Percentiles rank a stretch among this genome's conserved stretches.
These are phyloP conservation scores for Leccinum obscurum DNA, from an alignment of 768 basidiomycete genomes.

Conservation along the genomic window DNA sequence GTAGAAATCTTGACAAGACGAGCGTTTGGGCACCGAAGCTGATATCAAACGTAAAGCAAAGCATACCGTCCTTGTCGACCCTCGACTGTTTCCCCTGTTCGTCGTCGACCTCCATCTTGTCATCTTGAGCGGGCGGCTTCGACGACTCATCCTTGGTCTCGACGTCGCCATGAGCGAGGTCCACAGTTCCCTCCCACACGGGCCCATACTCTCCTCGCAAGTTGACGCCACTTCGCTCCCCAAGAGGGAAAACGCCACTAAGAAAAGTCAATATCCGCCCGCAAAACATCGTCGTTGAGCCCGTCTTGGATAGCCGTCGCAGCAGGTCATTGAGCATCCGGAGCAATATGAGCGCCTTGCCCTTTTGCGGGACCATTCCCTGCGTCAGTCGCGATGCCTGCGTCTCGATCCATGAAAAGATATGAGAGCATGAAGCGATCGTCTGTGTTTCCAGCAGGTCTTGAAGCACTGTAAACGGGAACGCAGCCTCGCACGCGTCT, in stretches of 20 bases:
- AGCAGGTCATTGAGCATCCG: slow-evolving; percentile 87
- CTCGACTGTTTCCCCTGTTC: slow-evolving; percentile 36
- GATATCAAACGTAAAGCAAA: neutral
- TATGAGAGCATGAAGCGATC: slow-evolving; percentile 78
- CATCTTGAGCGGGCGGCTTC: slow-evolving; percentile 36
- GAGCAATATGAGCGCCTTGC: slow-evolving; percentile 82
- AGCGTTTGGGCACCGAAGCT: slow-evolving; percentile 4
- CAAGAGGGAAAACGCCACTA: slow-evolving; percentile 81
- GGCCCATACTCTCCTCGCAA: slow-evolving; percentile 85
- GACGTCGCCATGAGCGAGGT: slow-evolving; percentile 36
- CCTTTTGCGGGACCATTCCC: slow-evolving; percentile 82
- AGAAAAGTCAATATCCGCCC: slow-evolving; percentile 88
- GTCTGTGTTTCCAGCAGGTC: slow-evolving; percentile 87
- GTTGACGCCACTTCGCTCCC: slow-evolving; percentile 91
- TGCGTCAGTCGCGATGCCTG: slow-evolving; percentile 70
- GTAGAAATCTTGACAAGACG: slow-evolving; percentile 63
- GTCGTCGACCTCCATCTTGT: slow-evolving; percentile 67
- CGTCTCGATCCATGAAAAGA: slow-evolving; percentile 86
- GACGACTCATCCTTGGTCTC: slow-evolving; percentile 32
- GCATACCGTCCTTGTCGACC: slow-evolving; percentile 66
- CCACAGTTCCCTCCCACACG: slow-evolving; percentile 67
- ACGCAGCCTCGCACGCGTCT: slow-evolving; percentile 79
- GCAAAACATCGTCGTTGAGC: slow-evolving; percentile 81
- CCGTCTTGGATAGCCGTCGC: slow-evolving; percentile 83
- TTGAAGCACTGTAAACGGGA: slow-evolving; percentile 73